Base-by-base conservation (phyloP, 805 yeast genomes). In the Cyberlindnera mycetangii region DNA sequence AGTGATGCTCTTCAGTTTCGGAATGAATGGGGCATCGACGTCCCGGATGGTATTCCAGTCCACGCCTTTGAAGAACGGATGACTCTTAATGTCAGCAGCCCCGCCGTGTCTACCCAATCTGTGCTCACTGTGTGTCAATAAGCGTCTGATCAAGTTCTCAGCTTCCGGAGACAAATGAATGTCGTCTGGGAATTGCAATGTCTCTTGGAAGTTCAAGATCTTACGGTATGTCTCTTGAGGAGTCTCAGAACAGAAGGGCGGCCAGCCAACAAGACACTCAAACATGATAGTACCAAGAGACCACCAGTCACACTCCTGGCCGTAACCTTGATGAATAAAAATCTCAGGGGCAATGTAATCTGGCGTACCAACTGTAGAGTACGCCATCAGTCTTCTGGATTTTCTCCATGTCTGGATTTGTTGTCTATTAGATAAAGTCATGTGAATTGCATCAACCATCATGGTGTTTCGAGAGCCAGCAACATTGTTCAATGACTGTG, bases 261-360 rank as follows among this genome's bases (percentile, higher is more conserved):
- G 96, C 69, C 89, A 93, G 2, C 99, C 98, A 49, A 93, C 93
- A 48, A 93, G 77, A 41, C 97, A 87, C 68, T 93, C 99, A 64
- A 92, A 93, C 45, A 93, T 74, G 83, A 93, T 95, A 62, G 99
- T 90, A 8, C 99, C 99, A 45, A 93, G 72, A 1, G 98, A 90
- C 99, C 99, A 93, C 69, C 95, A 93, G 69, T 93, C 99, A 52
- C 95, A 93, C 22, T 98, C 92, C 64, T 84, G 92, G 60, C 95
- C 97, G 65, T 93, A 93, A 51, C 83, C 81, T 61, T 85, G 87
- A 19, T 98, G 98, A 24, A 60, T 51, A 47, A 93, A 76, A 14
- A 93, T 98, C 66, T 93, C 99, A 35, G 95, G 75, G 1, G 99
- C 99, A 96, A 93, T 93, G 62, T 93, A 93, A 66, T 93, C 99